Evolutionary conservation across 176 grass and related monocot species (phyloP).

Genomic region (Saccharum officinarum): DNA sequence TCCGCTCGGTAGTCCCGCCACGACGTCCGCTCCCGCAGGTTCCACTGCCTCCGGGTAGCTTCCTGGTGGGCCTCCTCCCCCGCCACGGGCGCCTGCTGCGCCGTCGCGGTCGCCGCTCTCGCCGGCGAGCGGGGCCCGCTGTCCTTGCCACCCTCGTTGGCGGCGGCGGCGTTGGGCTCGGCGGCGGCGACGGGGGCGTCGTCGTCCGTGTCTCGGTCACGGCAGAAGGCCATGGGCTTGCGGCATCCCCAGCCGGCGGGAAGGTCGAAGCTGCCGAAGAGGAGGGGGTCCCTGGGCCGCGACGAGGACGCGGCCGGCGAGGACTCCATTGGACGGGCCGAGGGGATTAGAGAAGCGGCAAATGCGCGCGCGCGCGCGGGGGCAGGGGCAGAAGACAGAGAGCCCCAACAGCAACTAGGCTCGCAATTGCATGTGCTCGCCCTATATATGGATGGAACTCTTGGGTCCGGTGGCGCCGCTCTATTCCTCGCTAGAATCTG

Average conservation of each 20-base stretch:
- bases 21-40: constrained; percentile 39
- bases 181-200: not conserved
- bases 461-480: not conserved
- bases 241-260: constrained; percentile 51
- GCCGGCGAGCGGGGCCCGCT: constrained; percentile 6
- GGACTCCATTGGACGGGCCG: constrained; percentile 28
- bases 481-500: constrained; percentile 3
- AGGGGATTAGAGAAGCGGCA: constrained; percentile 44
- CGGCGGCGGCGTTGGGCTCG: not conserved
- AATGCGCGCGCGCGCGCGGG: constrained; percentile 7
- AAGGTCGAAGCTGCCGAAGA: constrained; percentile 42
- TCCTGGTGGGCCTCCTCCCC: not conserved
- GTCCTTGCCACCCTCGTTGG: not conserved
- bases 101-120: not conserved
- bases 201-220: not conserved
- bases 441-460: constrained; percentile 34
- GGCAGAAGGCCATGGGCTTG: constrained; percentile 45
- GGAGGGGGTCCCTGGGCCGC: constrained; percentile 27
- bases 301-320: constrained; percentile 22
- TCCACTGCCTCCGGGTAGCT: constrained; percentile 50
- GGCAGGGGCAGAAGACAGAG: not conserved
- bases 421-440: constrained; percentile 37
- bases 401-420: constrained; percentile 27
- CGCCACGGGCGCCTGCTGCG: not conserved
- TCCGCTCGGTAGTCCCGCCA: constrained; percentile 35